These are phyloP conservation scores for Blastosporella zonata DNA, from an alignment of 1,284 basidiomycete genomes.

Conservation along the genomic window DNA sequence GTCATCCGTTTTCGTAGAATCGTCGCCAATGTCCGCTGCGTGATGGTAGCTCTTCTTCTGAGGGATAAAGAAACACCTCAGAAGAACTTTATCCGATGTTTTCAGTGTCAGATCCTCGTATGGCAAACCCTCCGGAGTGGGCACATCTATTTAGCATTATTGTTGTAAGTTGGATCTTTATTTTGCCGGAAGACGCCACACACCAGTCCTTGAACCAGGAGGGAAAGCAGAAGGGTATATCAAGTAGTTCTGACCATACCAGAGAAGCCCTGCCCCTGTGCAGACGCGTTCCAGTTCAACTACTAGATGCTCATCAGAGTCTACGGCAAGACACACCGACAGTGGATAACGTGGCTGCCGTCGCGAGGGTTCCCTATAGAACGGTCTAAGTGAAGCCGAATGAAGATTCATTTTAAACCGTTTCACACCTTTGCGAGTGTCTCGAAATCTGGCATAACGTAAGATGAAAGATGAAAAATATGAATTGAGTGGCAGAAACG, in stretches of 20 bases:
- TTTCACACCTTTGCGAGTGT: constrained; percentile 58
- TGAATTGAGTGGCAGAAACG: no score
- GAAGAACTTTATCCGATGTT: constrained; percentile 36
- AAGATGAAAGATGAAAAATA: no score
- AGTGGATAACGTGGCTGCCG: constrained; percentile 63
- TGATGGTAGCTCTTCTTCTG: constrained; percentile 38
- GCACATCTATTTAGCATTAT: constrained; percentile 53
- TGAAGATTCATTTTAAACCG: background rate
- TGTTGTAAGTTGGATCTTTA: background rate
- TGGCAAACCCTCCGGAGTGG: constrained; percentile 63
- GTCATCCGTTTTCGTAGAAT: constrained; percentile 40
- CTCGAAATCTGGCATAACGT: constrained; percentile 52
- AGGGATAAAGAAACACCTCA: constrained; percentile 40
- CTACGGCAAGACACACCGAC: constrained; percentile 44
- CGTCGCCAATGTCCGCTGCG: constrained; percentile 25
- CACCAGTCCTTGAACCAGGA: constrained; percentile 76
- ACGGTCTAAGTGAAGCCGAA: background rate
- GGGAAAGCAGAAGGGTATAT: constrained; percentile 92
- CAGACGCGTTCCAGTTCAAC: constrained; percentile 8
- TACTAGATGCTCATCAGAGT: constrained; percentile 7
- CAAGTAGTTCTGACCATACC: constrained; percentile 82
- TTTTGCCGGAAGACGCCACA: constrained; percentile 13
- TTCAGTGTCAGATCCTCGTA: constrained; percentile 74
- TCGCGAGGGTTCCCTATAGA: constrained; percentile 61
- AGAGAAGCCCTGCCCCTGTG: constrained; percentile 70